A percentile compares a stretch with the other conserved stretches of the same genome.
Evolutionary conservation across 2,329 filamentous ascomycete genomes (phyloP).

Genomic region (Hypoxylon sp.): DNA sequence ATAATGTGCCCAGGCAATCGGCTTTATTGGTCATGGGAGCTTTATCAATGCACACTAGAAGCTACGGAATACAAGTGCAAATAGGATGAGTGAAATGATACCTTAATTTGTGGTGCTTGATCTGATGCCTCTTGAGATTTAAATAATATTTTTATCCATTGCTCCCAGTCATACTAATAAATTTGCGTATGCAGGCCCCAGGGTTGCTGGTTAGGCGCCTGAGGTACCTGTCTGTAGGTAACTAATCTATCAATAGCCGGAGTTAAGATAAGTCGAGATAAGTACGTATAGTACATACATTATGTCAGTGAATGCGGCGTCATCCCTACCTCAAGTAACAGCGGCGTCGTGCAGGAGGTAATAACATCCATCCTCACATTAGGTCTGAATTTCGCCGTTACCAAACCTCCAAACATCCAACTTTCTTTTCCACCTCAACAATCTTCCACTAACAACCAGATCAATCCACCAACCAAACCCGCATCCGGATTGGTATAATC

Average conservation of each 20-base stretch:
- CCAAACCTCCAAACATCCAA: neutral
- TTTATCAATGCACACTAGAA: slow-evolving; percentile 25
- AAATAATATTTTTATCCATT: slow-evolving; percentile 1
- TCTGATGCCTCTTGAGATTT: slow-evolving; percentile 7
- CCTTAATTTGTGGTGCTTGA: no score
- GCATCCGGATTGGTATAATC: neutral
- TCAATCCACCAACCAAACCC: neutral
- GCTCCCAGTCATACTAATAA: no score
- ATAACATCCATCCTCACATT: neutral
- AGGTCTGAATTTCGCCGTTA: slow-evolving; percentile 10
- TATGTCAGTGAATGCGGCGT: slow-evolving; percentile 26
- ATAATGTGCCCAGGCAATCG: neutral
- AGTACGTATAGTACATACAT: neutral
- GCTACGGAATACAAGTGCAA: neutral
- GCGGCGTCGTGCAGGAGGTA: slow-evolving; percentile 1
- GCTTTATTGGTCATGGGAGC: neutral
- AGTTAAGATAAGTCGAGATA: slow-evolving; percentile 11
- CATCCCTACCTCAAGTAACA: slow-evolving; percentile 30
- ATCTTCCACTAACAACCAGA: neutral
- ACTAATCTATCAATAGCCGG: slow-evolving; percentile 10
- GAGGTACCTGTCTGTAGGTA: no score
- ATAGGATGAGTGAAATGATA: slow-evolving; percentile 9
- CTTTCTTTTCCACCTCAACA: neutral
- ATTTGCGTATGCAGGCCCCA: no score
- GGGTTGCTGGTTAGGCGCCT: no score